Evolutionary conservation across 2,329 filamentous ascomycete genomes (phyloP).

Genomic region (Tolypocladium nubicola): DNA sequence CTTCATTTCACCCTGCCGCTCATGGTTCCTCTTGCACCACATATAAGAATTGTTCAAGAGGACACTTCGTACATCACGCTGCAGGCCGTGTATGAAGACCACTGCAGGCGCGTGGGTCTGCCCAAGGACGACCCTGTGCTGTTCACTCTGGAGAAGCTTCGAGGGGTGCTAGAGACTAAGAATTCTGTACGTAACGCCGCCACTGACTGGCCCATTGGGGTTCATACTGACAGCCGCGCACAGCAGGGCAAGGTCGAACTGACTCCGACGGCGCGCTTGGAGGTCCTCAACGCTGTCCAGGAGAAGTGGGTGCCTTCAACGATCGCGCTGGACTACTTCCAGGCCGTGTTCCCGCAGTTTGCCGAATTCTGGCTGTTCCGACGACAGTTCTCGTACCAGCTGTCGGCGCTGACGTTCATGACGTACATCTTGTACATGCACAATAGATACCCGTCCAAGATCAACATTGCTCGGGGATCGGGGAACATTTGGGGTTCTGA

Average conservation of each 20-base stretch:
- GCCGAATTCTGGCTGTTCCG: conserved; percentile 98
- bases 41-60: conserved; percentile 92
- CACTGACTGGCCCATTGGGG: background rate
- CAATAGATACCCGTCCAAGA: conserved; percentile 89
- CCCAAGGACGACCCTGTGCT: conserved; percentile 93
- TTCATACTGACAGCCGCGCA: conserved; percentile 4
- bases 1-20: conserved; percentile 92
- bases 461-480: conserved; percentile 76
- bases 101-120: conserved; percentile 77
- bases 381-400: conserved; percentile 90
- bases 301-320: conserved; percentile 83
- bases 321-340: conserved; percentile 81
- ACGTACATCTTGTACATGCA: conserved; percentile 98
- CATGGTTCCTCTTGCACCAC: conserved; percentile 90
- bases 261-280: conserved; percentile 61
- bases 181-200: conserved; percentile 34
- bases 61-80: conserved; percentile 89
- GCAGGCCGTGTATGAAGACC: conserved; percentile 92
- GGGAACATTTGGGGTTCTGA: conserved; percentile 97
- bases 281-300: conserved; percentile 92
- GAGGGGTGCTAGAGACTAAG: conserved; percentile 63
- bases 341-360: conserved; percentile 75
- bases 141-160: conserved; percentile 90
- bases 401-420: conserved; percentile 93
- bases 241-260: conserved; percentile 58